phyloP scores from a whole-genome alignment of 331 rosid genomes.

The Phaseolus coccineus region DNA sequence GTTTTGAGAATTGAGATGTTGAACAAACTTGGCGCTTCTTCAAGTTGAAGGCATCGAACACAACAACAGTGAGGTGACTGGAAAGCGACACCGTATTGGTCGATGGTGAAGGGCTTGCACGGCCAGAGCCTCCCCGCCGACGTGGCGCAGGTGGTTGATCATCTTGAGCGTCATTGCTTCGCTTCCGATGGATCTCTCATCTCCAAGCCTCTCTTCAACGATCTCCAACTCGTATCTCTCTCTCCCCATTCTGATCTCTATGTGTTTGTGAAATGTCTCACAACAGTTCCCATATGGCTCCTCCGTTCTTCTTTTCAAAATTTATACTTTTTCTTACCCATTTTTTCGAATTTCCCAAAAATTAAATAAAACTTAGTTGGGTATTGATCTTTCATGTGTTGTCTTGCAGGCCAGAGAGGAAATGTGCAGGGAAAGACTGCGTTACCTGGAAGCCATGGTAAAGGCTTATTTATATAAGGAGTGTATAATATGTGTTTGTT shows the following conservation, averaged over 20 bases:
- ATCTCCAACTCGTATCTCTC: slow-evolving; percentile 73
- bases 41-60: background rate
- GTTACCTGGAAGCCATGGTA: slow-evolving; percentile 90
- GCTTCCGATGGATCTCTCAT: slow-evolving; percentile 93
- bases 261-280: slow-evolving; percentile 38
- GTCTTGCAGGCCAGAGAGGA: slow-evolving; percentile 64
- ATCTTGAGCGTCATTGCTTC: slow-evolving; percentile 91
- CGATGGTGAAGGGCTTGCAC: slow-evolving; percentile 81
- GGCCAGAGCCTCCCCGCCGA: slow-evolving; percentile 79
- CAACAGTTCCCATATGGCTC: slow-evolving; percentile 1
- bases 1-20: background rate
- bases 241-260: slow-evolving; percentile 29
- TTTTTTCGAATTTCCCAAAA: background rate
- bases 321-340: background rate
- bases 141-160: slow-evolving; percentile 79
- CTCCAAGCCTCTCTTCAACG: slow-evolving; percentile 80
- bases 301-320: background rate
- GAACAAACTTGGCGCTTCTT: slow-evolving; percentile 12
- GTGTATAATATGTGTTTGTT: background rate
- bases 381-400: slow-evolving; percentile 24
- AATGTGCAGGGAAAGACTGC: slow-evolving; percentile 73
- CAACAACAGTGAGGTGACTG: background rate
- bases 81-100: slow-evolving; percentile 37
- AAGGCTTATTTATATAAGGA: background rate
- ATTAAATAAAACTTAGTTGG: background rate